Evolutionary conservation across 768 basidiomycete species (phyloP), one percentile per base, ranked within the genome.

Genomic region (Cytidiella melzeri): DNA sequence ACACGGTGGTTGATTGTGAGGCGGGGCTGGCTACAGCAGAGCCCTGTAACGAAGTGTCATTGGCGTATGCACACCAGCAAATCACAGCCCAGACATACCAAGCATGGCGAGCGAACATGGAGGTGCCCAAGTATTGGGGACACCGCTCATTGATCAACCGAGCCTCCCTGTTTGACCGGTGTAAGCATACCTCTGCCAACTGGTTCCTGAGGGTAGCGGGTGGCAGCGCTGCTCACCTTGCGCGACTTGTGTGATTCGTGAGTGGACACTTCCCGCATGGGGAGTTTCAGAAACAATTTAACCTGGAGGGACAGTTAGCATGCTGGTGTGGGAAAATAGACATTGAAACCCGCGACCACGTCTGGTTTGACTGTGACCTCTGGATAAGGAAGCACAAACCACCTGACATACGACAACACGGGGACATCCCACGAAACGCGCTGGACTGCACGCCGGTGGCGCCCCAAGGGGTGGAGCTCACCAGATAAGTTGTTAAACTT

Each of bases 201-300:
- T 51, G 50, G 50, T 51, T 45, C 26, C 27, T 45, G 37, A 2
- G 18, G 11, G 43, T 21, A 12, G 45, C 40, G 18, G 51, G 45
- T 18, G 15, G 21, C 4, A 9, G 11, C 45, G 12, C 12, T 19
- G 5, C 24, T 2, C 34, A 27, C 40, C 9, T 52, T 3, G 51
- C 51, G 2, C 45, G 45, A 18, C 27, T 52, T 10, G 45, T 38
- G 2, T 45, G 40, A 3, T 52, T 52, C 20, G 20, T 36, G 5
- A 41, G 39, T 27, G 51, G 51, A 12, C 51, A 52, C 41, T 52
- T 52, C 40, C 51, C 45, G 5, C 45, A 52, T 46, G 51, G 51
- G 19, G 40, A 9, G 28, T 52, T 47, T 28, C 26, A 45, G 4
- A 40, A 46, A 24, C 5, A 28, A 5, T 47, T 47, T 28, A 20